phyloP scores from a whole-genome alignment of 139 green algal genomes.

The Volvox africanus region DNA sequence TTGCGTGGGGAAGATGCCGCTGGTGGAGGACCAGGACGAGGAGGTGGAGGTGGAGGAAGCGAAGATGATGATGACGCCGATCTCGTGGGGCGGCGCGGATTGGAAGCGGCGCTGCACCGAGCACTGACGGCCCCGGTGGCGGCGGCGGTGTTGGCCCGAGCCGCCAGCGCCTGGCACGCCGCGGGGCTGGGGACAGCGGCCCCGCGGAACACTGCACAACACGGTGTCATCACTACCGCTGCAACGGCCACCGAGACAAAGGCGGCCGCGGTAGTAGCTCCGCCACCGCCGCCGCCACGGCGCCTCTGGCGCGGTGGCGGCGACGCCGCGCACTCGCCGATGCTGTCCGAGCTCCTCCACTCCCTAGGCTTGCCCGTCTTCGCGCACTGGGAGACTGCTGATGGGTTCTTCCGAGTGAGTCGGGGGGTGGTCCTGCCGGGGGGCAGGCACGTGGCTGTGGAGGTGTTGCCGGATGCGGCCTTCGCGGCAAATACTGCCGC shows the following conservation, averaged over 20 bases:
- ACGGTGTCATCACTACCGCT: neutral
- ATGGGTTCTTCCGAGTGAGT: neutral
- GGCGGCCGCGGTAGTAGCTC: no score
- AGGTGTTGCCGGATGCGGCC: neutral
- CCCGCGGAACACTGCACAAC: neutral
- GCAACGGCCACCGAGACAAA: no score
- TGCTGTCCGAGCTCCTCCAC: neutral
- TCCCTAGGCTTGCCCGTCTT: conserved; percentile 7
- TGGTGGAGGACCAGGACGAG: neutral
- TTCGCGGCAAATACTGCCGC: neutral
- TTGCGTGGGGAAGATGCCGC: no score
- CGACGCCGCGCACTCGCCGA: neutral
- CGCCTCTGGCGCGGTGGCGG: neutral
- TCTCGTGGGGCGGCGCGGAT: neutral
- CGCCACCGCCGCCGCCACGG: neutral
- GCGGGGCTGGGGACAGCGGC: neutral
- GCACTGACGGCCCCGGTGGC: neutral
- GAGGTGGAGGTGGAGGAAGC: neutral
- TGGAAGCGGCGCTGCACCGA: neutral
- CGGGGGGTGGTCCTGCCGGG: neutral
- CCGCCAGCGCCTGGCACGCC: conserved; percentile 16
- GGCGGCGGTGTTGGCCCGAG: neutral
- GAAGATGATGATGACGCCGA: neutral
- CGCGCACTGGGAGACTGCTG: neutral
- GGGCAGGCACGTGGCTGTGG: conserved; percentile 8